Evolutionary conservation across 257 asterid genomes (phyloP).

Genomic region (Solanum chilense): DNA sequence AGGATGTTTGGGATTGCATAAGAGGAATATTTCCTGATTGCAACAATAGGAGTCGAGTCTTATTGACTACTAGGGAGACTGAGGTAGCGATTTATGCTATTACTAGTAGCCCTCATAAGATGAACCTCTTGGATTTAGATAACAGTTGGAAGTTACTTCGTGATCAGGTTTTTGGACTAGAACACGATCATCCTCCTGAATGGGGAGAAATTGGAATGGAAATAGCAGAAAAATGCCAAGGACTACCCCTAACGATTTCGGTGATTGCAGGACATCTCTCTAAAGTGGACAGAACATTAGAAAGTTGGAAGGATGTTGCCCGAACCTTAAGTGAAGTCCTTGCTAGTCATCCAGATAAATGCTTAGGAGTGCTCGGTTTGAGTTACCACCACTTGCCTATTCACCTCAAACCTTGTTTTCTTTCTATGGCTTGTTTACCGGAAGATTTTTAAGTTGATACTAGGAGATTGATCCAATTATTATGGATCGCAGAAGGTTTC

Average conservation of each 20-base stretch:
- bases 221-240: neutral
- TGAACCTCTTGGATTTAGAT: neutral
- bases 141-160: neutral
- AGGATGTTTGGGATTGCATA: neutral
- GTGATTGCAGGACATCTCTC: neutral
- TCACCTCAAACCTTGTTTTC: neutral
- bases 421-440: neutral
- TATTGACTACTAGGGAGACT: neutral
- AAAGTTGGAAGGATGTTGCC: neutral
- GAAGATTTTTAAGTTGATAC: neutral
- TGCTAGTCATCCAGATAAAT: neutral
- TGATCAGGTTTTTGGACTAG: neutral
- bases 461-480: neutral
- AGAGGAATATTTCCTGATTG: neutral
- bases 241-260: neutral
- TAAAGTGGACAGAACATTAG: neutral
- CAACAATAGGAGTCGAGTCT: neutral
- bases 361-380: neutral
- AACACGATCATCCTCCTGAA: neutral
- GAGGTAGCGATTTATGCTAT: neutral
- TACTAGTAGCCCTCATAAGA: neutral
- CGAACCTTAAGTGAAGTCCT: neutral
- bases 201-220: neutral
- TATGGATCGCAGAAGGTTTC: neutral
- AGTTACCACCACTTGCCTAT: neutral